A percentile compares a stretch with the other conserved stretches of the same genome.
Evolutionary conservation across 192 early-diverging fungal species (phyloP).

Genomic region (Coemansia sp.): DNA sequence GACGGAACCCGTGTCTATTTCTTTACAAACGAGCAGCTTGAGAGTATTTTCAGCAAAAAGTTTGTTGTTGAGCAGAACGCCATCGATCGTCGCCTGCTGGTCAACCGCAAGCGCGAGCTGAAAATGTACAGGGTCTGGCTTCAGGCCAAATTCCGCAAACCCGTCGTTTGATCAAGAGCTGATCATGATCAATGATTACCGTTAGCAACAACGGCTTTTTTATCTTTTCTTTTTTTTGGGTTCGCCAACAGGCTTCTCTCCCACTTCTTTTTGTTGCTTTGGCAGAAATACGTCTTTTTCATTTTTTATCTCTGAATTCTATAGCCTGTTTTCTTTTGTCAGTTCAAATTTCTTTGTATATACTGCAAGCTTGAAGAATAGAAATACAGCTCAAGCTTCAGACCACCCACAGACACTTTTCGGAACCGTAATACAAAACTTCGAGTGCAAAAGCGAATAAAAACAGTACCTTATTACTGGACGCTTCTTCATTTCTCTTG

Average conservation of each 20-base stretch:
- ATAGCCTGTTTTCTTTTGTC: background rate
- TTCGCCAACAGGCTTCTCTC: background rate
- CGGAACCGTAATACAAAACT: background rate
- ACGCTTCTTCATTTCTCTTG: background rate
- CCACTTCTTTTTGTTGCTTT: background rate
- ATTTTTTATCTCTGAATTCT: background rate
- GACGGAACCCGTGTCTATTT: constrained; percentile 81
- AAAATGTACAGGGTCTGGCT: constrained; percentile 99
- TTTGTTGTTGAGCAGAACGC: constrained; percentile 87
- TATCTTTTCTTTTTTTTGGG: background rate
- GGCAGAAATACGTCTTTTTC: background rate
- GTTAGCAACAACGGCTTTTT: background rate
- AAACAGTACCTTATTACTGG: background rate
- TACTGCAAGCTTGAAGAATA: background rate
- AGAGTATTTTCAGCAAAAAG: constrained; percentile 46
- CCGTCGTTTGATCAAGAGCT: constrained; percentile 24
- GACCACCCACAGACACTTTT: background rate
- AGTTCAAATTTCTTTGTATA: constrained; percentile 5
- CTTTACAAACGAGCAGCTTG: constrained; percentile 63
- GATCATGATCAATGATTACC: constrained; percentile 11
- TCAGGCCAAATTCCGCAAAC: constrained; percentile 93
- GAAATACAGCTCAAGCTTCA: background rate
- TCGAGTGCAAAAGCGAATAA: background rate
- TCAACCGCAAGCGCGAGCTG: constrained; percentile 85
- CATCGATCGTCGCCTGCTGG: constrained; percentile 87